phyloP scores from a whole-genome alignment of 2,329 filamentous ascomycete species.

The Aspergillus sp. region DNA sequence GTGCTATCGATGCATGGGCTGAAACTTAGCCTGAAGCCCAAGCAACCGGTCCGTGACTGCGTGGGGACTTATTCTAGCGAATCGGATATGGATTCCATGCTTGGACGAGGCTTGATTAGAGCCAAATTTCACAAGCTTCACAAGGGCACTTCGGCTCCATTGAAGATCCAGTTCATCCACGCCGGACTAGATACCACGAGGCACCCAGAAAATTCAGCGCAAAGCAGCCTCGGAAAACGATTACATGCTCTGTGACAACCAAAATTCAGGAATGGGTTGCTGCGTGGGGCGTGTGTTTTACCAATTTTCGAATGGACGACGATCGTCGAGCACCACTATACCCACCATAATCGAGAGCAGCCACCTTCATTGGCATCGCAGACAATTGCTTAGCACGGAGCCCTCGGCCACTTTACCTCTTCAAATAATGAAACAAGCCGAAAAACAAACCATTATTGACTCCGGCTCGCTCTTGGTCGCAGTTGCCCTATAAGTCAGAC shows the following conservation, averaged over 20 bases:
- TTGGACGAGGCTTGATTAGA: neutral
- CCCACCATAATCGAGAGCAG: neutral
- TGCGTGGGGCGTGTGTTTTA: neutral
- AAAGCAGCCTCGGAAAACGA: neutral
- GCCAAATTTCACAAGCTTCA: neutral
- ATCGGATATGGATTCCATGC: neutral
- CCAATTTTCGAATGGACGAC: neutral
- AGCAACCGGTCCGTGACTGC: neutral
- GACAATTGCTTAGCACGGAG: too few relatives aligned
- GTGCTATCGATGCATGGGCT: neutral
- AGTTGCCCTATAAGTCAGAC: too few relatives aligned
- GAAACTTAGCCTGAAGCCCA: neutral
- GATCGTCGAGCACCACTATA: neutral
- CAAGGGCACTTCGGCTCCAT: neutral
- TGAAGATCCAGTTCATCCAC: neutral
- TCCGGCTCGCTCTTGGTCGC: too few relatives aligned
- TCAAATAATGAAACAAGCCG: too few relatives aligned
- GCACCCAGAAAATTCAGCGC: too few relatives aligned
- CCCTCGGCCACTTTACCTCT: too few relatives aligned
- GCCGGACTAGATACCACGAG: too few relatives aligned
- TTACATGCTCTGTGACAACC: neutral
- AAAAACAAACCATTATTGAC: too few relatives aligned
- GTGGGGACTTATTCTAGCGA: neutral
- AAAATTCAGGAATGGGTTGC: neutral
- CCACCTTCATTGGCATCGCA: neutral